Conservation (phyloP, 2,329 filamentous ascomycete species). For the Ophiostoma sp. region DNA sequence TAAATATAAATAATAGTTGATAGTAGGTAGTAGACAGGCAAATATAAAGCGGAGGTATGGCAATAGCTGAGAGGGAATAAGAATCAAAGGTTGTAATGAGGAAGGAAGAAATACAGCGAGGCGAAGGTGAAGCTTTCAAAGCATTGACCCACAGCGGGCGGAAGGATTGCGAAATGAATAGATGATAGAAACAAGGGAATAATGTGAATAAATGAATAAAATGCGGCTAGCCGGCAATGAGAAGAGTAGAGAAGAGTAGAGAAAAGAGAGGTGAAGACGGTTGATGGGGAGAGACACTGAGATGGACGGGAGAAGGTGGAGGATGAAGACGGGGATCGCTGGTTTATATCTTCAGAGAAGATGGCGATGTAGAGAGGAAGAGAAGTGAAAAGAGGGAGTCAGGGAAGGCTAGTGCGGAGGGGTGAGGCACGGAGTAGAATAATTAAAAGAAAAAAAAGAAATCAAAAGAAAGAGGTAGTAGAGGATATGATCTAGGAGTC, state of each 20-base stretch:
- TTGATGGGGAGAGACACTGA: no score
- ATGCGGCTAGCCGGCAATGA: not conserved
- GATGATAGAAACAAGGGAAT: not conserved
- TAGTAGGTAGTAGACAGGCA: no score
- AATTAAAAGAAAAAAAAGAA: not conserved
- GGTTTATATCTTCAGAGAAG: not conserved
- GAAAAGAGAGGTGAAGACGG: not conserved
- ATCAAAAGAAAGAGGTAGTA: not conserved
- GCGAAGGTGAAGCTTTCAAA: conserved; percentile 6
- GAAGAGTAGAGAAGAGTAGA: not conserved
- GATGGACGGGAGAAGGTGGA: not conserved
- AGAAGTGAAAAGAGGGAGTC: not conserved
- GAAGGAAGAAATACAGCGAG: not conserved
- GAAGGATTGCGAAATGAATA: not conserved
- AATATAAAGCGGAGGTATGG: not conserved
- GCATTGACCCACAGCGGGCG: not conserved
- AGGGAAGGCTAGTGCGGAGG: not conserved
- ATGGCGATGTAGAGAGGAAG: not conserved
- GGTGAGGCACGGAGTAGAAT: not conserved
- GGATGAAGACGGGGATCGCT: not conserved
- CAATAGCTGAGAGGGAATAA: not conserved
- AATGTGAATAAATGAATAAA: not conserved
- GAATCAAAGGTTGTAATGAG: not conserved
- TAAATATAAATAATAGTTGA: not conserved
- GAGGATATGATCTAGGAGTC: conserved; percentile 6